phyloP scores from a whole-genome alignment of 1,139 yeast genomes.

The Sugiyamaella xylanicola region DNA sequence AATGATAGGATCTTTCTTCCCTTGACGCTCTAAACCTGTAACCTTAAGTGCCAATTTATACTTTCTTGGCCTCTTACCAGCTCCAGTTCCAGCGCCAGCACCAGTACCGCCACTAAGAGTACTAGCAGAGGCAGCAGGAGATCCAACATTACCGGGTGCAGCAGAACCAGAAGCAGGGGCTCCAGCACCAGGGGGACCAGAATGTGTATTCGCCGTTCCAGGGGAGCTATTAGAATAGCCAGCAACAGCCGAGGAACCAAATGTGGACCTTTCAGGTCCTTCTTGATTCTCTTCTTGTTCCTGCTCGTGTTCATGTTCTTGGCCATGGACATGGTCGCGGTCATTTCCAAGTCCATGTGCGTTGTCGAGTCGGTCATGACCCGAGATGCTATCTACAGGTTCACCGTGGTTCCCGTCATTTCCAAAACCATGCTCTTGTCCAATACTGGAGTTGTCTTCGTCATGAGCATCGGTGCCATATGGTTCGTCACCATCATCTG shows the following conservation, averaged over 20 bases:
- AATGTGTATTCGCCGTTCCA: neutral
- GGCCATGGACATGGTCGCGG: constrained; percentile 1
- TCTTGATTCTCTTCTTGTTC: too few species aligned
- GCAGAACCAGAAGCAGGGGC: constrained; percentile 2
- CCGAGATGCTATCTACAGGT: too few species aligned
- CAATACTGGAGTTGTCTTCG: neutral
- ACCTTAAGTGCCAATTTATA: constrained; percentile 47
- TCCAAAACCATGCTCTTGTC: neutral
- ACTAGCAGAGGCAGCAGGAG: constrained; percentile 2
- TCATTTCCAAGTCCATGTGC: neutral
- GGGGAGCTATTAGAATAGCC: too few species aligned
- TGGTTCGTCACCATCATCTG: constrained; percentile 1
- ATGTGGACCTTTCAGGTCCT: too few species aligned
- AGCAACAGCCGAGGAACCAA: too few species aligned
- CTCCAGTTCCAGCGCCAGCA: neutral
- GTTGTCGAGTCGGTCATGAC: neutral
- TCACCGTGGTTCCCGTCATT: constrained; percentile 7
- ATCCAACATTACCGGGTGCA: too few species aligned
- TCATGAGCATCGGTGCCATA: neutral
- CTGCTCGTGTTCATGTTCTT: constrained; percentile 1
- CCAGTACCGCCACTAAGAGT: neutral
- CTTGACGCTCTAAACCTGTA: constrained; percentile 52
- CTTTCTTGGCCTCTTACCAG: constrained; percentile 27
- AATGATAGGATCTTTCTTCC: constrained; percentile 53
- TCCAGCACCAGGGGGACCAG: neutral